A percentile compares a stretch with the other conserved stretches of the same genome.
Conservation (phyloP, 768 basidiomycete genomes). For the Boletus vermiculosoides region DNA sequence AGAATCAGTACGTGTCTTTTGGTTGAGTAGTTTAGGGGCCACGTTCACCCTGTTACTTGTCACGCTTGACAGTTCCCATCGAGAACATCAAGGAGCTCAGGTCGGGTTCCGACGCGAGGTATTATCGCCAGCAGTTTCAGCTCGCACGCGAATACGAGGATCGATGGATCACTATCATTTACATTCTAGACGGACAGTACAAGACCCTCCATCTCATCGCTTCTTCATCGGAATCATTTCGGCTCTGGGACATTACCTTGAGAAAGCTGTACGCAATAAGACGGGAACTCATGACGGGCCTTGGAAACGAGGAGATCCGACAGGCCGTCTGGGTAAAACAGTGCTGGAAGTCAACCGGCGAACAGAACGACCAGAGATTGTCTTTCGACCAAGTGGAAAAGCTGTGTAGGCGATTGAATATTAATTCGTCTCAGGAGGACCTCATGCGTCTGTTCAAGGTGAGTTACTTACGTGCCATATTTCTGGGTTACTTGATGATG, state of each 20-base stretch:
- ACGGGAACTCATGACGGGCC: slow-evolving; percentile 66
- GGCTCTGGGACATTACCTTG: slow-evolving; percentile 64
- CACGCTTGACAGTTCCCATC: slow-evolving; percentile 61
- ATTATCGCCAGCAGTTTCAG: slow-evolving; percentile 70
- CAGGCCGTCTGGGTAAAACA: slow-evolving; percentile 76
- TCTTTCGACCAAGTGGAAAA: slow-evolving; percentile 71
- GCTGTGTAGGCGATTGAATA: slow-evolving; percentile 69
- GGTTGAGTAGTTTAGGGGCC: neutral
- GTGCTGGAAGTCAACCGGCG: slow-evolving; percentile 77
- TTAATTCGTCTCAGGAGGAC: slow-evolving; percentile 53
- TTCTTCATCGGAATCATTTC: slow-evolving; percentile 57
- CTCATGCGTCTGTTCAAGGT: slow-evolving; percentile 61
- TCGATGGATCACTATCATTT: slow-evolving; percentile 85
- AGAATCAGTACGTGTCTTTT: slow-evolving; percentile 52
- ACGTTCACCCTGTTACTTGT: neutral
- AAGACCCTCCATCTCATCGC: slow-evolving; percentile 88
- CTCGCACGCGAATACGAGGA: slow-evolving; percentile 59
- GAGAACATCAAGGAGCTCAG: slow-evolving; percentile 88
- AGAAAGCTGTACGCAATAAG: slow-evolving; percentile 62
- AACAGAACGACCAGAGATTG: slow-evolving; percentile 57
- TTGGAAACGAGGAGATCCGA: slow-evolving; percentile 60
- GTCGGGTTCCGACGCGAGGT: slow-evolving; percentile 63
- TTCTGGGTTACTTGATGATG: neutral
- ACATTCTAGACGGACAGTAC: slow-evolving; percentile 72
- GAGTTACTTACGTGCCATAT: neutral